Base-by-base conservation (phyloP, 2,329 filamentous ascomycete species). In the Cordyceps farinosa region DNA sequence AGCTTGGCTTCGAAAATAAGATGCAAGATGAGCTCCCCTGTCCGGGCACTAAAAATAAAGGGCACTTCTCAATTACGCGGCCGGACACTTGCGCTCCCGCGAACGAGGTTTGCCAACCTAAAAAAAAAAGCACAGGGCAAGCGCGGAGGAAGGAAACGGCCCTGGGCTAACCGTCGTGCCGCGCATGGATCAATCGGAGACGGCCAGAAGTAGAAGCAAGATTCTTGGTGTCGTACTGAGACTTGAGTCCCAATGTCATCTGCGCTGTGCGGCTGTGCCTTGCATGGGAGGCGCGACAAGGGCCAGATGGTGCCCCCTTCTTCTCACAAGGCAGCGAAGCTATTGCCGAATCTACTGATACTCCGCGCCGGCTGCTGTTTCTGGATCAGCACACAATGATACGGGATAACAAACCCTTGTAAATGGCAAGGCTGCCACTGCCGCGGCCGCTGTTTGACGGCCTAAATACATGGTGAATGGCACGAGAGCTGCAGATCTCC, bases 401-500 rank as follows among this genome's bases (percentile, higher is more conserved):
- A 5, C n/a, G 9, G n/a, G 27, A 22, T 22, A 22, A 22, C 22
- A 22, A 22, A 22, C 22, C 45, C 45, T 29, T 29, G n/a, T 45
- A 15, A 22, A 45, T 45, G 45, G 22, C n/a, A 48, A 48, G 45
- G 45, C 45, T 51, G 15, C 48, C 48, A 34, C 15, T 34, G 34
- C 22, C 36, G 51, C 32, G 34, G 36, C 38, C 36, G 11, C 11
- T 42, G 22, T 55, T 55, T 34, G 32, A 17, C 36, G 13, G 38
- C 36, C 30, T 42, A 22, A 22, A 22, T 22, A 22, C 29, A 30
- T 42, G 5, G 32, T 7, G 22, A 36, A n/a, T 32, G 36, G 45
- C 45, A 55, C 32, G 13, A 9, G 9, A 50, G 45, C 34, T 59
- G 56, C 42, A 59, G 56, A 59, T 59, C 56, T n/a, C 40, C 45